These are phyloP conservation scores for Suhomyces maxii DNA, from an alignment of 1,139 yeast species.

Conservation along the genomic window DNA sequence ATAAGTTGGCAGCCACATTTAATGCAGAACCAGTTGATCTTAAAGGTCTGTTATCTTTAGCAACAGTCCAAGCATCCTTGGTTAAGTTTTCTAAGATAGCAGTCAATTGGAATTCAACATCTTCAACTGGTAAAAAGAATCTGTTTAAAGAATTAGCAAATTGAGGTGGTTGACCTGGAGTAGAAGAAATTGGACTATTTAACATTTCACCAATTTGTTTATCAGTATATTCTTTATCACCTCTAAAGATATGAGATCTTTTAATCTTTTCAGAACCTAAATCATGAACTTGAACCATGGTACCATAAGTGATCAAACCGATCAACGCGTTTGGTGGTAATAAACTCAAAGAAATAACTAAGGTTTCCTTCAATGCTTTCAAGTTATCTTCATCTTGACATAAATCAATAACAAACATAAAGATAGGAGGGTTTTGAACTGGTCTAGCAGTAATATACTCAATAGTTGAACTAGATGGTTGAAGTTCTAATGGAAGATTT, in stretches of 20 bases:
- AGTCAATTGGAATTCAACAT: constrained; percentile 84
- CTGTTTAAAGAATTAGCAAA: constrained; percentile 57
- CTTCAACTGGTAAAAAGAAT: constrained; percentile 82
- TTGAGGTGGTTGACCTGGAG: constrained; percentile 25
- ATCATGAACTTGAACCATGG: constrained; percentile 94
- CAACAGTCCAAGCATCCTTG: constrained; percentile 91
- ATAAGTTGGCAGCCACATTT: constrained; percentile 76
- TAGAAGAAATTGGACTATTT: constrained; percentile 47
- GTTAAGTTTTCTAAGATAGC: constrained; percentile 76
- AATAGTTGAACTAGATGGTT: constrained; percentile 76
- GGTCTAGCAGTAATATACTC: constrained; percentile 91
- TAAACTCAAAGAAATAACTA: constrained; percentile 75
- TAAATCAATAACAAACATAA: constrained; percentile 84
- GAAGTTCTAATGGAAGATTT: constrained; percentile 83
- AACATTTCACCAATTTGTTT: constrained; percentile 78
- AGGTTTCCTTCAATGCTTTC: constrained; percentile 83
- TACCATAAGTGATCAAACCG: constrained; percentile 91
- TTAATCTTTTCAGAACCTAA: constrained; percentile 75
- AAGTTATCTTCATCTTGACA: constrained; percentile 95
- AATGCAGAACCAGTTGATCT: constrained; percentile 95
- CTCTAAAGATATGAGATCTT: constrained; percentile 87
- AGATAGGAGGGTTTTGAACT: constrained; percentile 89
- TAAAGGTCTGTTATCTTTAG: constrained; percentile 82
- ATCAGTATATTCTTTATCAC: constrained; percentile 82
- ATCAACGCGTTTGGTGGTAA: constrained; percentile 93